Evolutionary conservation across 2,329 filamentous ascomycete species (phyloP).

Genomic region (Pseudocercospora fijiensis): DNA sequence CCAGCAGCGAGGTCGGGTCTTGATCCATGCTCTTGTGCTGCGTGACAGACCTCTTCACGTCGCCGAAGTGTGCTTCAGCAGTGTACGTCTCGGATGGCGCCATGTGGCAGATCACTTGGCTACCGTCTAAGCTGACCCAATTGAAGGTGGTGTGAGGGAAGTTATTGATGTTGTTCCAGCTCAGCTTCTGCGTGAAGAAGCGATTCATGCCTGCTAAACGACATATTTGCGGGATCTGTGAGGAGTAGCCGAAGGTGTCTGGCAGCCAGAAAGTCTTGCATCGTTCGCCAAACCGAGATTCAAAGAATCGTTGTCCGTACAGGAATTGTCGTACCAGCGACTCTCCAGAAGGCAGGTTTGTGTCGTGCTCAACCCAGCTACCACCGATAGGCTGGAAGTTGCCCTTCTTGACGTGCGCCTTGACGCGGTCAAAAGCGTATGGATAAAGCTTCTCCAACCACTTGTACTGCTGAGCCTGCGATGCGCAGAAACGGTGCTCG

Average conservation of each 20-base stretch:
- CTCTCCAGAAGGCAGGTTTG: constrained; percentile 94
- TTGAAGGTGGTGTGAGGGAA: constrained; percentile 99
- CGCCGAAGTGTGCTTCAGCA: constrained; percentile 88
- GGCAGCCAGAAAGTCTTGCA: constrained; percentile 95
- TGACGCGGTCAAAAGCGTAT: constrained; percentile 83
- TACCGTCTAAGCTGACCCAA: constrained; percentile 94
- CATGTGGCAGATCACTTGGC: constrained; percentile 98
- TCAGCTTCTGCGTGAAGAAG: constrained; percentile 97
- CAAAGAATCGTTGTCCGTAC: constrained; percentile 92
- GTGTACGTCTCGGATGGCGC: constrained; percentile 94
- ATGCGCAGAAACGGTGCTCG: constrained; percentile 87
- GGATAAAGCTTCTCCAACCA: constrained; percentile 93
- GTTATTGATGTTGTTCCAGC: constrained; percentile 99
- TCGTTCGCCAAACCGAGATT: constrained; percentile 85
- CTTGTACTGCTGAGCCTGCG: constrained; percentile 96
- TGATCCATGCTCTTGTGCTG: constrained; percentile 96
- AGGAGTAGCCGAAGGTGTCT: constrained; percentile 96
- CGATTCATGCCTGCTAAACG: constrained; percentile 92
- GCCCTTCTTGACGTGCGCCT: constrained; percentile 83
- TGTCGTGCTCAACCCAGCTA: constrained; percentile 98
- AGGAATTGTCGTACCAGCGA: constrained; percentile 91
- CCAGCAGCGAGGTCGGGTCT: constrained; percentile 83
- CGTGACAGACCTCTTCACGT: constrained; percentile 82
- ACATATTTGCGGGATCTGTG: constrained; percentile 89
- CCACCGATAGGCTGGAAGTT: constrained; percentile 93